Evolutionary conservation across 1,284 basidiomycete genomes (phyloP).

Genomic region (Trametes polyzona): DNA sequence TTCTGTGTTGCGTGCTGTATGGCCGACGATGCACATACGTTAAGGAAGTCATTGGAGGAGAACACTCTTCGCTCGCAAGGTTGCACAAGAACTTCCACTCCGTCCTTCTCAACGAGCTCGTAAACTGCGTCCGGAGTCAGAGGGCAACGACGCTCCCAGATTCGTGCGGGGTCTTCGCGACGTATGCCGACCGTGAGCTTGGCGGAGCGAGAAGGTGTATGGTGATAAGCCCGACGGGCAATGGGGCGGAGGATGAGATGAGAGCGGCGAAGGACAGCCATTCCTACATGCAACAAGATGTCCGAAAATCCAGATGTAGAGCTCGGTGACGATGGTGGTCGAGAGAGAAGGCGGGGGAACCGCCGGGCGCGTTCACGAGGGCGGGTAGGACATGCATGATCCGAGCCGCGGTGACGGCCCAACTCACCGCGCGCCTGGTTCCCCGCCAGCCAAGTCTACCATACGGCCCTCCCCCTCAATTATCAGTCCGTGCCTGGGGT

Average conservation of each 20-base stretch:
- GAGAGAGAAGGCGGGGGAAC: background rate
- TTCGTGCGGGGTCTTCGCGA: slow-evolving; percentile 77
- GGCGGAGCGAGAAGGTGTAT: slow-evolving; percentile 4
- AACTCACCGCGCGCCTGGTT: background rate
- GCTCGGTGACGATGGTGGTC: background rate
- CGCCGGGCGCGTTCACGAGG: slow-evolving; percentile 6
- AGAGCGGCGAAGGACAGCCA: slow-evolving; percentile 33
- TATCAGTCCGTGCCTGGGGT: no score
- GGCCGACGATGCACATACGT: slow-evolving; percentile 54
- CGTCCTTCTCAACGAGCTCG: slow-evolving; percentile 57
- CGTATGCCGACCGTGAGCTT: slow-evolving; percentile 63
- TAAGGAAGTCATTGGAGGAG: slow-evolving; percentile 60
- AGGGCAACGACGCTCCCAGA: slow-evolving; percentile 89
- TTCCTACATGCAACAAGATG: slow-evolving; percentile 13
- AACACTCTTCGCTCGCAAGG: slow-evolving; percentile 79
- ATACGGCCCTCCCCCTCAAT: no score
- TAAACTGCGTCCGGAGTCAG: slow-evolving; percentile 77
- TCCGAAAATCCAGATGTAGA: background rate
- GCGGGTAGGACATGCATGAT: slow-evolving; percentile 17
- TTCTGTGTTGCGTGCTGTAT: no score
- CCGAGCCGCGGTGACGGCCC: slow-evolving; percentile 21
- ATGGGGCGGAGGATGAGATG: slow-evolving; percentile 21
- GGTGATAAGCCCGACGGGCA: slow-evolving; percentile 17
- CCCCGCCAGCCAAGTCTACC: background rate
- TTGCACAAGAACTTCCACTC: slow-evolving; percentile 74